Conservation (phyloP, 345 rosid genomes). For the Turnera subulata region DNA sequence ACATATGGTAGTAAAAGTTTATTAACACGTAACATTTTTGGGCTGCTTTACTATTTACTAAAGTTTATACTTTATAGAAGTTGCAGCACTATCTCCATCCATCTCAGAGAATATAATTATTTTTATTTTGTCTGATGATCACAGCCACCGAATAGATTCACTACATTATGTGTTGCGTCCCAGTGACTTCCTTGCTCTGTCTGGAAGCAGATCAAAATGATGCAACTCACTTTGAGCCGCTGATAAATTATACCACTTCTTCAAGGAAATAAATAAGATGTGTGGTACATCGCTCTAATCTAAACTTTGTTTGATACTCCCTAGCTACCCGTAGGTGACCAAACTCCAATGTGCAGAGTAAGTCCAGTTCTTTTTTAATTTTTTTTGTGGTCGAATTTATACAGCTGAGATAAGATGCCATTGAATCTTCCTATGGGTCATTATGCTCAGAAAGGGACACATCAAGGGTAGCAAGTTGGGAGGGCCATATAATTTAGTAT, state of each 20-base stretch:
- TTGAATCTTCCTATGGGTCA: not conserved
- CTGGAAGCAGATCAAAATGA: not conserved
- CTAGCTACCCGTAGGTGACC: not conserved
- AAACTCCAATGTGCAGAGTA: no score
- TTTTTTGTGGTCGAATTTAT: not conserved
- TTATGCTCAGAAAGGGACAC: not conserved
- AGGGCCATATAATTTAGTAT: not conserved
- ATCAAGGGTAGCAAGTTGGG: not conserved
- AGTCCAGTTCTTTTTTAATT: not conserved
- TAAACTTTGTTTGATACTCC: not conserved
- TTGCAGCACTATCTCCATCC: not conserved
- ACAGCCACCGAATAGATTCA: slow-evolving; percentile 2
- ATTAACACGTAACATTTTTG: not conserved
- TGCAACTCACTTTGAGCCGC: no score
- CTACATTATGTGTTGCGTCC: slow-evolving; percentile 14
- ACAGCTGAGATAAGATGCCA: slow-evolving; percentile 29
- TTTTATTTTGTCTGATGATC: no score
- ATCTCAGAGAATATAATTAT: not conserved
- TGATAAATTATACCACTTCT: no score
- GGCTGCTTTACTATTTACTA: slow-evolving; percentile 18
- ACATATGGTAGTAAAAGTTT: not conserved
- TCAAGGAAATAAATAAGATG: not conserved
- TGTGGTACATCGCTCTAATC: no score
- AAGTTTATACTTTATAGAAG: slow-evolving; percentile 7
- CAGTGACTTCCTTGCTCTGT: slow-evolving; percentile 9